Evolutionary conservation across 1,139 yeast species (phyloP).

Genomic region (Hyphopichia pseudoburtonii): DNA sequence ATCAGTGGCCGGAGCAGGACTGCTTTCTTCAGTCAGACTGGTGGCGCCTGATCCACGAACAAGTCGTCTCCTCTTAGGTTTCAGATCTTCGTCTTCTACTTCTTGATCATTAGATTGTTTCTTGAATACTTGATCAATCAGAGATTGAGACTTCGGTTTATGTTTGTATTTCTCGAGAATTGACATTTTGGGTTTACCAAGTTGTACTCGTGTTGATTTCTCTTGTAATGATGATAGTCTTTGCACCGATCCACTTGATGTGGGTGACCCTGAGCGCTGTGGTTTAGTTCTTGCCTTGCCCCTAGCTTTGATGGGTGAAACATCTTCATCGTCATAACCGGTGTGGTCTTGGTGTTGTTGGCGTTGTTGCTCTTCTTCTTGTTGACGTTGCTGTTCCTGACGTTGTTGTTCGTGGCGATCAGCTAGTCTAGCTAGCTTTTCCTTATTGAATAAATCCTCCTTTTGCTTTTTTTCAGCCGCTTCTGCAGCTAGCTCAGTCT

Average conservation of each 20-base stretch:
- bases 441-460: slow-evolving; percentile 14
- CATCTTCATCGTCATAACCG: slow-evolving; percentile 24
- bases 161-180: slow-evolving; percentile 52
- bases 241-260: slow-evolving; percentile 7
- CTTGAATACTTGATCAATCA: slow-evolving; percentile 22
- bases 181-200: slow-evolving; percentile 52
- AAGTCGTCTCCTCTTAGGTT: slow-evolving; percentile 33
- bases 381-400: slow-evolving; percentile 6
- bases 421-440: slow-evolving; percentile 11
- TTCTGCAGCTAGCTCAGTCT: slow-evolving; percentile 19
- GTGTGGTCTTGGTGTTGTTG: background rate
- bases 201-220: slow-evolving; percentile 56
- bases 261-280: background rate
- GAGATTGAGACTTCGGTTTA: slow-evolving; percentile 27
- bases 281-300: slow-evolving; percentile 32
- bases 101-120: too few species aligned
- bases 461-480: slow-evolving; percentile 14
- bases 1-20: slow-evolving; percentile 6
- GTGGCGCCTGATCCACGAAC: slow-evolving; percentile 29
- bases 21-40: slow-evolving; percentile 1
- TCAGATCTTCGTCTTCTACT: slow-evolving; percentile 12
- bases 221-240: slow-evolving; percentile 17
- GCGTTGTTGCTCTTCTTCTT: background rate
- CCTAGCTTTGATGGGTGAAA: slow-evolving; percentile 34
- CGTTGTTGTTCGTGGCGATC: slow-evolving; percentile 11